phyloP scores from a whole-genome alignment of 139 green algal genomes.

The Spirogloea muscicola region DNA sequence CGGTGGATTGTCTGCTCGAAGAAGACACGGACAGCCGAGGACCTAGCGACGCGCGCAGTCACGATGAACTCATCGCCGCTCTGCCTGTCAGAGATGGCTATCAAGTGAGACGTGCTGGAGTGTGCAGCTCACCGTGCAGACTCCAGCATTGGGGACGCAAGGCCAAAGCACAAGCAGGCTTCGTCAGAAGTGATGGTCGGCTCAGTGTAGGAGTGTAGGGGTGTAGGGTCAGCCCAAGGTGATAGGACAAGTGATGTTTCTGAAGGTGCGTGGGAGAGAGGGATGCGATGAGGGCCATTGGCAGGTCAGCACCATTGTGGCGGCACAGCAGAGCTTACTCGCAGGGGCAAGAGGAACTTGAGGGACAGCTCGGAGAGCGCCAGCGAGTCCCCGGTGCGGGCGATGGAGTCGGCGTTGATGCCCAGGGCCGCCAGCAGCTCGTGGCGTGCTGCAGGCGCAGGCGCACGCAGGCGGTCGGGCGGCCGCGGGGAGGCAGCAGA shows the following conservation, averaged over 20 bases:
- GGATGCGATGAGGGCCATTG: too few species aligned
- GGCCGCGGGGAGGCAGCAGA: not conserved
- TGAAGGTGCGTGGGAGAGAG: too few species aligned
- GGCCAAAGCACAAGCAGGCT: too few species aligned
- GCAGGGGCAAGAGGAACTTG: conserved; percentile 34
- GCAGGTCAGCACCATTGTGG: too few species aligned
- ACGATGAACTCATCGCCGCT: conserved; percentile 32
- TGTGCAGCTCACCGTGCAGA: too few species aligned
- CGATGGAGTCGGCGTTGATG: conserved; percentile 46
- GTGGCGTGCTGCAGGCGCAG: conserved; percentile 41
- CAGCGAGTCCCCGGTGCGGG: conserved; percentile 49
- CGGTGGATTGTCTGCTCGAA: conserved; percentile 21
- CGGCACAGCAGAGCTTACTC: conserved; percentile 1
- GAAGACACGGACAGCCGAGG: conserved; percentile 8
- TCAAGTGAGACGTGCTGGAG: too few species aligned
- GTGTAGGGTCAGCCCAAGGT: too few species aligned
- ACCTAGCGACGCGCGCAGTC: conserved; percentile 5
- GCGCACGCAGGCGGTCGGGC: not conserved
- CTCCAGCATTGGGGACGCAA: too few species aligned
- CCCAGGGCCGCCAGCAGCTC: conserved; percentile 51
- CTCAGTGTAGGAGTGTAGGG: too few species aligned
- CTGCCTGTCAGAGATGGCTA: too few species aligned
- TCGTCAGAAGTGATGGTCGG: too few species aligned
- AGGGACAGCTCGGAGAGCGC: conserved; percentile 55
- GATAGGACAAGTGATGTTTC: too few species aligned